Percentiles rank a stretch among this genome's conserved stretches.
phyloP scores from a whole-genome alignment of 768 basidiomycete genomes.

The Hirschioporus abietinus region DNA sequence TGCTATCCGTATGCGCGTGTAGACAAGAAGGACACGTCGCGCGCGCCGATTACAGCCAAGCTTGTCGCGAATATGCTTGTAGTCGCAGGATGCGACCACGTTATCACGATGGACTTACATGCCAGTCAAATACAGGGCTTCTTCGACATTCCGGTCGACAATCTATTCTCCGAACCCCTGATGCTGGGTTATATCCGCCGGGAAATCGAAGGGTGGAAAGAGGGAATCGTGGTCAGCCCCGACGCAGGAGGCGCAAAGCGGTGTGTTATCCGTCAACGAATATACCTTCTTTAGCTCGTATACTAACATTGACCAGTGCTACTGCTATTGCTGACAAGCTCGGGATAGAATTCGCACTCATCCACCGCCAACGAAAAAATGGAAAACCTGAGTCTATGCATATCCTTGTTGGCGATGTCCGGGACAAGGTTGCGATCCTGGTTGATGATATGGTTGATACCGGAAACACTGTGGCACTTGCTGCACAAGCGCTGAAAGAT shows the following conservation, averaged over 20 bases:
- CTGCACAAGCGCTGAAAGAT: constrained; percentile 80
- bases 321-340: constrained; percentile 95
- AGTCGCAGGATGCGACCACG: constrained; percentile 95
- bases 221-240: constrained; percentile 90
- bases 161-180: constrained; percentile 92
- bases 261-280: constrained; percentile 39
- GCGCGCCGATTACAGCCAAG: constrained; percentile 97
- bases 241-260: constrained; percentile 99
- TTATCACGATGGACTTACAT: constrained; percentile 99
- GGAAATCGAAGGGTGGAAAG: constrained; percentile 77
- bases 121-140: constrained; percentile 98
- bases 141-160: constrained; percentile 98
- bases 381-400: constrained; percentile 83
- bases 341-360: constrained; percentile 90
- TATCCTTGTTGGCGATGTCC: constrained; percentile 90
- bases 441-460: constrained; percentile 99
- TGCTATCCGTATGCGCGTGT: constrained; percentile 96
- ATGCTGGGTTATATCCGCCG: constrained; percentile 93
- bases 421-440: constrained; percentile 89
- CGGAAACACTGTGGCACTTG: constrained; percentile 81
- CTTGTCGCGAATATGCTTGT: constrained; percentile 97
- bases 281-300: constrained; percentile 8
- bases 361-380: constrained; percentile 78
- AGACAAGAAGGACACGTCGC: constrained; percentile 96
- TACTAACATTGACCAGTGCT: constrained; percentile 45